phyloP scores from a whole-genome alignment of 139 green algal genomes.

The Monoraphidium neglectum region DNA sequence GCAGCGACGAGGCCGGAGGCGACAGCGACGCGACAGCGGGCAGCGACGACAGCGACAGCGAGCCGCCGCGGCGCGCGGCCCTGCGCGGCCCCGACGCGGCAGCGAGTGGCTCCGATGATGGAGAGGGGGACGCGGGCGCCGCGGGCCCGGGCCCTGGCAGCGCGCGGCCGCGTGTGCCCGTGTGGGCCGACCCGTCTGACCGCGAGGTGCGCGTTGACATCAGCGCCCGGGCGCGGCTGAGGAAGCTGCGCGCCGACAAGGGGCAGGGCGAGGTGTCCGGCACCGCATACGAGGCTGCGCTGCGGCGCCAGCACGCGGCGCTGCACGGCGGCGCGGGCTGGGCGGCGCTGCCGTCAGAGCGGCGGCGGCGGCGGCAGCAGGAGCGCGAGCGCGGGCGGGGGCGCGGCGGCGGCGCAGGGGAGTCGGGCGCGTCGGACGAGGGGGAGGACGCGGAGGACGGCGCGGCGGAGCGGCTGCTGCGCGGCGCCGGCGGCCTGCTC shows the following conservation, averaged over 20 bases:
- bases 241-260: slow-evolving; percentile 72
- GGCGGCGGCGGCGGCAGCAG: slow-evolving; percentile 1
- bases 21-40: too few species aligned
- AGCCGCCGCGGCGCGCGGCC: background rate
- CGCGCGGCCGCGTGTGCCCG: slow-evolving; percentile 32
- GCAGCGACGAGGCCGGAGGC: background rate
- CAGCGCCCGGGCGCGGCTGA: slow-evolving; percentile 36
- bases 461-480: slow-evolving; percentile 28
- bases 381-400: too few species aligned
- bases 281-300: slow-evolving; percentile 67
- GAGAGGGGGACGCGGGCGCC: background rate
- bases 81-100: background rate
- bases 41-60: too few species aligned
- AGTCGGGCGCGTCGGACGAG: background rate
- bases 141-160: background rate
- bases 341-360: slow-evolving; percentile 33
- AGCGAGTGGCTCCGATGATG: background rate
- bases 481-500: slow-evolving; percentile 40
- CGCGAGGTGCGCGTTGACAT: slow-evolving; percentile 53
- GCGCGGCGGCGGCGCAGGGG: background rate
- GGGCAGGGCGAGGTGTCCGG: slow-evolving; percentile 58
- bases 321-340: slow-evolving; percentile 73
- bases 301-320: slow-evolving; percentile 71
- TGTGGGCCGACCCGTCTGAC: slow-evolving; percentile 75
- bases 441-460: slow-evolving; percentile 21